Evolutionary conservation across 2,329 filamentous ascomycete genomes (phyloP).

Genomic region (Pseudocercospora fijiensis): DNA sequence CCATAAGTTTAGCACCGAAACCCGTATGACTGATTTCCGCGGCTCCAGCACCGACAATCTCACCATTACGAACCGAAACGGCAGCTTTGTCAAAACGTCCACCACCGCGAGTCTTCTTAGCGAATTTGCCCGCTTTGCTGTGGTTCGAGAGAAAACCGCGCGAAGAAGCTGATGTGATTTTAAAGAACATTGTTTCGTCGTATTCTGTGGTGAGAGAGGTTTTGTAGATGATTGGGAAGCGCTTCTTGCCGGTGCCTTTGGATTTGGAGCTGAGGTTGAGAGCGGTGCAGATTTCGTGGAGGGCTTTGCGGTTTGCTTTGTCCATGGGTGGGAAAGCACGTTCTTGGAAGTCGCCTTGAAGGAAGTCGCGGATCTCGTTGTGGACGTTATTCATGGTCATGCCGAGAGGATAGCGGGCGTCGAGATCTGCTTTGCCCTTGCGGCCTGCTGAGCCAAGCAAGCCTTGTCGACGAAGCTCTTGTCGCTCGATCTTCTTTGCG

Average conservation of each 20-base stretch:
- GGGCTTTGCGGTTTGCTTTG: conserved; percentile 68
- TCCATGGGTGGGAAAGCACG: conserved; percentile 81
- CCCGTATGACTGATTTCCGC: conserved; percentile 82
- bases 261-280: conserved; percentile 84
- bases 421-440: conserved; percentile 52
- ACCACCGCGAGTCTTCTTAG: conserved; percentile 43
- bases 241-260: conserved; percentile 66
- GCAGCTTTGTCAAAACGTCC: conserved; percentile 41
- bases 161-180: conserved; percentile 39
- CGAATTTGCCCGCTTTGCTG: conserved; percentile 23
- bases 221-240: conserved; percentile 76
- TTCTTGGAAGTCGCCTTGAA: conserved; percentile 64
- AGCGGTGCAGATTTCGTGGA: conserved; percentile 75
- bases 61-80: conserved; percentile 73
- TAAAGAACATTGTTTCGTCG: conserved; percentile 53
- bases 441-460: conserved; percentile 39
- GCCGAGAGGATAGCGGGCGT: conserved; percentile 69
- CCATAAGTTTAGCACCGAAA: conserved; percentile 79
- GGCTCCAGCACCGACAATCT: conserved; percentile 80
- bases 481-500: conserved; percentile 49
- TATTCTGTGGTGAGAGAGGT: conserved; percentile 65
- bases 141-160: conserved; percentile 53
- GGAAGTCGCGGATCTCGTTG: conserved; percentile 69
- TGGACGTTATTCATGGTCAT: conserved; percentile 70
- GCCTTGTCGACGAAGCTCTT: conserved; percentile 47